Percentiles rank a stretch among this genome's conserved stretches.
Conservation (phyloP, 306 rosid genomes). For the Lupinus albus region DNA sequence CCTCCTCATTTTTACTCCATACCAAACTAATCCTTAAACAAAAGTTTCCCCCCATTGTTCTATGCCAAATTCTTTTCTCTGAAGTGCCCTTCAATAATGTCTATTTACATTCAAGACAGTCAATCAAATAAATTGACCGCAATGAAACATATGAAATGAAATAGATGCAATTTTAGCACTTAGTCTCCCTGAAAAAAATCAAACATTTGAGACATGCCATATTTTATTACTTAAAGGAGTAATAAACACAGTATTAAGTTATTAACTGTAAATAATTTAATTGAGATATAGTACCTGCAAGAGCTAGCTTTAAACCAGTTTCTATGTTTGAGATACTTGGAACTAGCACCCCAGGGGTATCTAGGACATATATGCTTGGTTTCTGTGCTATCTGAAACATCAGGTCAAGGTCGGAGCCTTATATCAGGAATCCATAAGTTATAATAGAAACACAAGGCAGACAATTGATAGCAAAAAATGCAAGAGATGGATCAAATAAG, state of each 20-base stretch:
- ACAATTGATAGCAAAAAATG: constrained; percentile 7
- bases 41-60: no score
- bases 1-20: no score
- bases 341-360: constrained; percentile 95
- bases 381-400: constrained; percentile 81
- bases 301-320: constrained; percentile 91
- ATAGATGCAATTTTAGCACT: constrained; percentile 10
- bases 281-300: constrained; percentile 61
- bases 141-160: constrained; percentile 11
- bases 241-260: background rate
- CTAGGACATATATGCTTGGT: constrained; percentile 90
- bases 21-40: no score
- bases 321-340: constrained; percentile 86
- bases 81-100: no score
- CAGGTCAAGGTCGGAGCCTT: constrained; percentile 18
- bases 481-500: background rate
- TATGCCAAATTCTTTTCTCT: no score
- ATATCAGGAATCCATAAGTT: constrained; percentile 10
- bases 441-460: background rate
- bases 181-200: background rate
- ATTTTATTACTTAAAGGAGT: background rate
- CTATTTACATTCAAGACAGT: no score
- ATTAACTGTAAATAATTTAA: constrained; percentile 30
- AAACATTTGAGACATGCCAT: constrained; percentile 7
- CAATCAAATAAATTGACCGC: background rate